Percentiles rank a stretch among this genome's conserved stretches.
phyloP scores from a whole-genome alignment of 2,329 filamentous ascomycete species.

The Talaromyces pinophilus region DNA sequence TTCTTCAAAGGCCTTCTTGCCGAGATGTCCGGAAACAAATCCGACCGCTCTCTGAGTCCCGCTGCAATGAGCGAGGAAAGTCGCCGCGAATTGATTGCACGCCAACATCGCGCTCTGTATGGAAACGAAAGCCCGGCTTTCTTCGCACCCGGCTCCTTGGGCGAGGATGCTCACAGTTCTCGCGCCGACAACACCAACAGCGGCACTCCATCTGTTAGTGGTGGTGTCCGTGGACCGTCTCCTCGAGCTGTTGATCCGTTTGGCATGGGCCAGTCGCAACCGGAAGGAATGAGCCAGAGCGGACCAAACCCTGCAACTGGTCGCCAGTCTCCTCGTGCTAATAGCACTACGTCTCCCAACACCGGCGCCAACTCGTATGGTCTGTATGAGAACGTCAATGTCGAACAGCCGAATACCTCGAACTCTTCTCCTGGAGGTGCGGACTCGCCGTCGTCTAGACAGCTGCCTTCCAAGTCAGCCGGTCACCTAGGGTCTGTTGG shows the following conservation, averaged over 20 bases:
- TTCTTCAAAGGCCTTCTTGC: conserved; percentile 60
- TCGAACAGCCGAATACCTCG: conserved; percentile 72
- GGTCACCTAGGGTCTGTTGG: conserved; percentile 68
- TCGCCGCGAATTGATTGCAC: conserved; percentile 90
- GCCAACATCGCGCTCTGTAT: conserved; percentile 92
- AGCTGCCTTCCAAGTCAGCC: conserved; percentile 57
- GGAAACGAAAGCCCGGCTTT: conserved; percentile 69
- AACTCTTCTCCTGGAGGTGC: conserved; percentile 77
- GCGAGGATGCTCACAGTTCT: conserved; percentile 62
- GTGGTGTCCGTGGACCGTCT: conserved; percentile 69
- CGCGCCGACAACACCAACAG: conserved; percentile 68
- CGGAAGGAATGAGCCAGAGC: conserved; percentile 55
- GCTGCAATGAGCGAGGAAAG: conserved; percentile 91
- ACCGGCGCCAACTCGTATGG: conserved; percentile 53
- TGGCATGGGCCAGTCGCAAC: conserved; percentile 53
- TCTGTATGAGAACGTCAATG: conserved; percentile 58
- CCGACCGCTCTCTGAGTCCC: conserved; percentile 81
- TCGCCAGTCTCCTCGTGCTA: conserved; percentile 59
- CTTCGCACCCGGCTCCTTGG: conserved; percentile 65
- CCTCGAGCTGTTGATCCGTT: conserved; percentile 77
- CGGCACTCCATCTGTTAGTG: conserved; percentile 60
- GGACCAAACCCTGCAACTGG: conserved; percentile 45
- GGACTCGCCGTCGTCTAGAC: conserved; percentile 70
- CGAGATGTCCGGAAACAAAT: conserved; percentile 73
- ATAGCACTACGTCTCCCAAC: conserved; percentile 78